phyloP scores from a whole-genome alignment of 208 protist genomes.

The Wallacemonas sp. region DNA sequence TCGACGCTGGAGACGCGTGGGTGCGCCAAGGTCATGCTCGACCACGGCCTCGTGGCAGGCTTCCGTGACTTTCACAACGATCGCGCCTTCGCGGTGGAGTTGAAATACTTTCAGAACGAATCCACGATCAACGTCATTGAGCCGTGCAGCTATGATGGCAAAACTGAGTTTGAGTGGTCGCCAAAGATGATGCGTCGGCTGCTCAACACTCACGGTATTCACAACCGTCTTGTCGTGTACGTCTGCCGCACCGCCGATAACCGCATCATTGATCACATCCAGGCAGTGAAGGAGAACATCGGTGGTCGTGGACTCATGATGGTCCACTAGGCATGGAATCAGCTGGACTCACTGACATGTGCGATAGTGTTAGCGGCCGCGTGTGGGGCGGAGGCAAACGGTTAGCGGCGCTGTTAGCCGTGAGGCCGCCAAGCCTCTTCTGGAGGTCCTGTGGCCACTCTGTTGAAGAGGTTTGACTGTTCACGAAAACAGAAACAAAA shows the following conservation, averaged over 20 bases:
- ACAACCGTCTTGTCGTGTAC: constrained; percentile 86
- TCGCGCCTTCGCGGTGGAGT: constrained; percentile 87
- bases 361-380: too few relatives aligned
- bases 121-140: constrained; percentile 88
- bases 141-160: constrained; percentile 83
- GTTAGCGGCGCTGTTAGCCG: too few relatives aligned
- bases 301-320: constrained; percentile 88
- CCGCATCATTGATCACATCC: constrained; percentile 88
- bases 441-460: too few relatives aligned
- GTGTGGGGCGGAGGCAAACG: too few relatives aligned
- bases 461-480: too few relatives aligned
- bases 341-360: too few relatives aligned
- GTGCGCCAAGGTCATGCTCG: constrained; percentile 81
- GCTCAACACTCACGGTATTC: constrained; percentile 82
- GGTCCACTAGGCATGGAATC: too few relatives aligned
- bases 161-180: constrained; percentile 91
- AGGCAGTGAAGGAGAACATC: constrained; percentile 83
- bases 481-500: too few relatives aligned
- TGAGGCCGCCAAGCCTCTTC: too few relatives aligned
- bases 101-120: constrained; percentile 91
- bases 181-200: constrained; percentile 91
- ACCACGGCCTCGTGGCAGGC: constrained; percentile 86
- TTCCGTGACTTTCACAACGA: constrained; percentile 93
- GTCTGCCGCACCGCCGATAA: constrained; percentile 85
- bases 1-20: constrained; percentile 86